Evolutionary conservation across 1,139 yeast genomes (phyloP), one percentile per base, ranked within the genome.

Genomic region (Yamadazyma atmosphaerica): DNA sequence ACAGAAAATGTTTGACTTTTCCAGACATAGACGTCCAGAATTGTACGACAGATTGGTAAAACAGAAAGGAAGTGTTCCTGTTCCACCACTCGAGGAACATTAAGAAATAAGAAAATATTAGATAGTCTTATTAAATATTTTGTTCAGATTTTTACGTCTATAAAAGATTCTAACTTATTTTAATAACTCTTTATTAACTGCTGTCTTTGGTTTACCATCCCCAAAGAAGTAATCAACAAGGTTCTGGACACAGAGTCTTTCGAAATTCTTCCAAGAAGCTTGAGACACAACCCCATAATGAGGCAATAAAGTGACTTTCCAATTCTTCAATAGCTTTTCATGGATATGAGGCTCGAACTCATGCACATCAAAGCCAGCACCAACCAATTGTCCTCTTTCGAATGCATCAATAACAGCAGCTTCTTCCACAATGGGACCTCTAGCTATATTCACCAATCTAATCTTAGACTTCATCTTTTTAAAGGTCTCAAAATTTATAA

Each of bases 341-440:
- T 55, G 50, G 14, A 65, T 61, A 37, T 53, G 50, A 10, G 72
- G 72, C 44, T 65, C 72, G 45, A 62, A 60, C 41, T 65, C 69
- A 41, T 62, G 65, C n/a, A 65, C 72, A 46, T 65, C 72, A 43
- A 65, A 61, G 0, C 71, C 72, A 6, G 68, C 70, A 21, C 69
- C 68, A 12, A 61, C 61, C 25, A 65, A 45, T 36, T 65, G 70
- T 1, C 69, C 70, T 17, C 61, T 45, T 34, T 65, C 65, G 10
- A 65, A 34, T 3, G 69, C 68, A 36, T 62, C 65, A 17, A 65
- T 54, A 2, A 65, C 56, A 1, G 69, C 68, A 7, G 54, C 58
- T 37, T 64, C 67, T 40, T 65, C 55, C 3, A 65, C 67, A 19
- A 65, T 58, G 4, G 70, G 66, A 0, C 71, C 72, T 41, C 72